Percentiles rank a stretch among this genome's conserved stretches.
Conservation (phyloP, 495 filamentous ascomycete species). For the Polyplosphaeria fusca region DNA sequence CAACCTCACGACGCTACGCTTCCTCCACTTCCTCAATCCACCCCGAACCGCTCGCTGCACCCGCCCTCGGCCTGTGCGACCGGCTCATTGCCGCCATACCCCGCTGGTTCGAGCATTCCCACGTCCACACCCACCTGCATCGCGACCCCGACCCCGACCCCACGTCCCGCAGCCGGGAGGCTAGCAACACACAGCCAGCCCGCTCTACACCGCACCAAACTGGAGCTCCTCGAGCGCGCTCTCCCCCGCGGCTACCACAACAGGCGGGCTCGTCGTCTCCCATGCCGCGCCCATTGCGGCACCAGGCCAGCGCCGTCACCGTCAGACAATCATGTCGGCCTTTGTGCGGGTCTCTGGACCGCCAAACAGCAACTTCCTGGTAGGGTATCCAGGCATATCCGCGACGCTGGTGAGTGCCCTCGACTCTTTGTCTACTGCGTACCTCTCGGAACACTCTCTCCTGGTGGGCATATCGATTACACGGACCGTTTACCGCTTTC, state of each 20-base stretch:
- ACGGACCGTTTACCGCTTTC: background rate
- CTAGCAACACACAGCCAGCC: slow-evolving; percentile 4
- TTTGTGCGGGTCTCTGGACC: slow-evolving; percentile 96
- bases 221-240: slow-evolving; percentile 8
- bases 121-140: background rate
- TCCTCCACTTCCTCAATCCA: background rate
- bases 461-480: background rate
- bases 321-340: slow-evolving; percentile 64
- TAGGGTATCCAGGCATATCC: slow-evolving; percentile 96
- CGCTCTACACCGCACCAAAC: slow-evolving; percentile 6
- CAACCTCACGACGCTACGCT: background rate
- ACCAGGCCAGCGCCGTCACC: slow-evolving; percentile 29
- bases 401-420: slow-evolving; percentile 78
- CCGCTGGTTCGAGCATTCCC: slow-evolving; percentile 22
- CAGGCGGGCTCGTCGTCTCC: slow-evolving; percentile 14
- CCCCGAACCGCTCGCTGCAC: background rate
- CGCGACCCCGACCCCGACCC: slow-evolving; percentile 6
- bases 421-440: no score
- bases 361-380: slow-evolving; percentile 92
- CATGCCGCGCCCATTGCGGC: slow-evolving; percentile 32
- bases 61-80: slow-evolving; percentile 15
- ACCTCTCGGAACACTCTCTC: no score
- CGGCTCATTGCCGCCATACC: slow-evolving; percentile 17
- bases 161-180: slow-evolving; percentile 18
- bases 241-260: slow-evolving; percentile 6